Percentiles rank a stretch among this genome's conserved stretches.
Conservation (phyloP, 2,329 filamentous ascomycete species). For the Seiridium cupressi region DNA sequence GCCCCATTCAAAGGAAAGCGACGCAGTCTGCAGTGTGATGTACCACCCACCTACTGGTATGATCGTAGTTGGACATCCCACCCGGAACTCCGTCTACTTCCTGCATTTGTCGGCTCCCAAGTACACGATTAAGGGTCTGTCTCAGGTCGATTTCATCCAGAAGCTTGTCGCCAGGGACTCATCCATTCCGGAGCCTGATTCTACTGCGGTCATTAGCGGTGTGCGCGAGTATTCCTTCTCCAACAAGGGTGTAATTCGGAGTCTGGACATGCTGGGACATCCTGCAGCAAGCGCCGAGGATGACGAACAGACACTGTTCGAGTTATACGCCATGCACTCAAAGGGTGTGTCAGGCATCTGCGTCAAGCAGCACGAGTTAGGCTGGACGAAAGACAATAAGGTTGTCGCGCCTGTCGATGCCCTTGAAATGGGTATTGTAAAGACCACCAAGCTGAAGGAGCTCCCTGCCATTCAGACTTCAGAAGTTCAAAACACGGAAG, state of each 20-base stretch:
- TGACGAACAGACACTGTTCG: conserved; percentile 78
- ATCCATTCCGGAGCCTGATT: conserved; percentile 79
- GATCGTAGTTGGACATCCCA: conserved; percentile 92
- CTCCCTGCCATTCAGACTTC: conserved; percentile 44
- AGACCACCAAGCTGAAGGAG: conserved; percentile 67
- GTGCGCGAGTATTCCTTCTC: conserved; percentile 93
- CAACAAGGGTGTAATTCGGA: conserved; percentile 82
- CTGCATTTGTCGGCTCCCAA: conserved; percentile 91
- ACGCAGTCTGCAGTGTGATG: conserved; percentile 95
- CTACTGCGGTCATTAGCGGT: conserved; percentile 95
- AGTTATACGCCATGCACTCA: conserved; percentile 96
- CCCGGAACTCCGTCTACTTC: conserved; percentile 96
- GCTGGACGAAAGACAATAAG: conserved; percentile 89
- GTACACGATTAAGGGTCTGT: conserved; percentile 79
- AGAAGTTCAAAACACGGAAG: conserved; percentile 45
- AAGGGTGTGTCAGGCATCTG: conserved; percentile 90
- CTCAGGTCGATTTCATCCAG: conserved; percentile 85
- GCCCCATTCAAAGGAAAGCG: conserved; percentile 91
- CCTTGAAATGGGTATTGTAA: conserved; percentile 69
- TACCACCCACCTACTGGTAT: conserved; percentile 93
- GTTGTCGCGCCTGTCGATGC: conserved; percentile 78
- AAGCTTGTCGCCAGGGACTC: conserved; percentile 71
- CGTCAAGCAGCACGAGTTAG: conserved; percentile 84
- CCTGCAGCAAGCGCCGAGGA: conserved; percentile 59
- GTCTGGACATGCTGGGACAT: conserved; percentile 80